Conservation (phyloP, 371 early-diverging fungal species). For the Apophysomyces elegans region DNA sequence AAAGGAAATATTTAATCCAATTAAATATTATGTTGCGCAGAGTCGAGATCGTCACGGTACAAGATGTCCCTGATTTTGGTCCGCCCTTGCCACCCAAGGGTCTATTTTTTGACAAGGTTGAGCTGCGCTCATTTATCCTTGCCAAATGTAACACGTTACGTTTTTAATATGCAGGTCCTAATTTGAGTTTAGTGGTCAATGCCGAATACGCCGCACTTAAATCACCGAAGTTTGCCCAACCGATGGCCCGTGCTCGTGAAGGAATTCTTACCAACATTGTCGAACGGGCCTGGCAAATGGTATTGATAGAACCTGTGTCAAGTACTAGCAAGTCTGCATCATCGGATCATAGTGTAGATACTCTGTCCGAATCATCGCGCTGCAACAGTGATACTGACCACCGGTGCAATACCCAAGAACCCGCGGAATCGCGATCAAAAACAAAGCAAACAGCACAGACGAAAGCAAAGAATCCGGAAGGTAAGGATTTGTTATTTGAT, state of each 20-base stretch:
- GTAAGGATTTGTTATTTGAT: background rate
- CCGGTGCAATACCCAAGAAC: background rate
- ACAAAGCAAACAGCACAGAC: too few species aligned
- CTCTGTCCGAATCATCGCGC: background rate
- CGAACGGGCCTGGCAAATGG: constrained; percentile 31
- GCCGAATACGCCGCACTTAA: constrained; percentile 78
- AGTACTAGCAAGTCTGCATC: constrained; percentile 2
- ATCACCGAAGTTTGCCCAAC: constrained; percentile 63
- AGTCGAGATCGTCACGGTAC: constrained; percentile 56
- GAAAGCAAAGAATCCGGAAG: background rate
- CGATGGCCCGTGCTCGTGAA: constrained; percentile 60
- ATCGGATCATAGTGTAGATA: background rate
- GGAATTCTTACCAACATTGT: constrained; percentile 52
- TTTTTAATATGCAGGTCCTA: constrained; percentile 20
- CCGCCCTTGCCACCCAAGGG: constrained; percentile 68
- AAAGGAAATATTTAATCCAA: constrained; percentile 8
- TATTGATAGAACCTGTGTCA: constrained; percentile 12
- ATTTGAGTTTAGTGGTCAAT: constrained; percentile 53
- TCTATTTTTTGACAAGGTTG: constrained; percentile 52
- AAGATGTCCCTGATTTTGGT: constrained; percentile 68
- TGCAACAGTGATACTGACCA: background rate
- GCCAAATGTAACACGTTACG: constrained; percentile 30
- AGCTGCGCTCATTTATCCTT: constrained; percentile 58
- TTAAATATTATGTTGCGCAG: constrained; percentile 17
- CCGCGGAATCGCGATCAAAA: background rate